These are phyloP conservation scores for Xylariomycetidae sp. DNA, from an alignment of 2,329 filamentous ascomycete genomes.

Conservation along the genomic window DNA sequence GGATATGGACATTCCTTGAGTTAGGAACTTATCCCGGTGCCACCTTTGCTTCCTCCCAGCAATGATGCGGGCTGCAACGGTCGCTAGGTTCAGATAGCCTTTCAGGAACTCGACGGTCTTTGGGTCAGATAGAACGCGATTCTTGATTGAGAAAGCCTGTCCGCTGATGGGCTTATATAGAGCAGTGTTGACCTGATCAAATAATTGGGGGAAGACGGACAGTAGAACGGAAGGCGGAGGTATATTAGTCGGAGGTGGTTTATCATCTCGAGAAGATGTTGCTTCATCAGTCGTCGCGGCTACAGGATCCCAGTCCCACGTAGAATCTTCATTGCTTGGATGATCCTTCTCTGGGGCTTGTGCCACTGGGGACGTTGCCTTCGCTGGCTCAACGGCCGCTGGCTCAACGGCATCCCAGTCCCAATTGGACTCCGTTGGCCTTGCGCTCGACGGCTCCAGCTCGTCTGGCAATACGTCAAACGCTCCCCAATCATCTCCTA, in stretches of 20 bases:
- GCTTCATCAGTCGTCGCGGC: no score
- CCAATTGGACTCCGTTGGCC: slow-evolving; percentile 19
- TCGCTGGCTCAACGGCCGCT: slow-evolving; percentile 6
- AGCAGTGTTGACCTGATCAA: slow-evolving; percentile 59
- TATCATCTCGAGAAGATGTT: no score
- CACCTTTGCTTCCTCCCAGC: slow-evolving; percentile 82
- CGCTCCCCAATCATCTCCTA: slow-evolving; percentile 47
- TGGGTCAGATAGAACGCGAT: slow-evolving; percentile 59
- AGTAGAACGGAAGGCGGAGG: slow-evolving; percentile 83
- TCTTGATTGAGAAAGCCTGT: slow-evolving; percentile 53
- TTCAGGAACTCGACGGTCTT: slow-evolving; percentile 59
- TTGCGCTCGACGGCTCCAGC: slow-evolving; percentile 11
- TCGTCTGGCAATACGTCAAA: slow-evolving; percentile 42
- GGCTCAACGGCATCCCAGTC: slow-evolving; percentile 23
- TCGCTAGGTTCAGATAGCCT: slow-evolving; percentile 58
- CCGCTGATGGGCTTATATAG: slow-evolving; percentile 63
- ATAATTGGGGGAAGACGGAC: slow-evolving; percentile 67
- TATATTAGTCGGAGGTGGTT: slow-evolving; percentile 71
- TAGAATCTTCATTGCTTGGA: slow-evolving; percentile 9
- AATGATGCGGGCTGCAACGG: slow-evolving; percentile 73
- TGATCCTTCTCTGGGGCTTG: slow-evolving; percentile 13
- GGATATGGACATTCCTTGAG: slow-evolving; percentile 86
- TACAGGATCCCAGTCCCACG: slow-evolving; percentile 49
- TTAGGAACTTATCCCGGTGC: slow-evolving; percentile 82
- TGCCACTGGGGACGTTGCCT: slow-evolving; percentile 1